Conservation (phyloP, 192 early-diverging fungal genomes). For the Coemansia sp. region DNA sequence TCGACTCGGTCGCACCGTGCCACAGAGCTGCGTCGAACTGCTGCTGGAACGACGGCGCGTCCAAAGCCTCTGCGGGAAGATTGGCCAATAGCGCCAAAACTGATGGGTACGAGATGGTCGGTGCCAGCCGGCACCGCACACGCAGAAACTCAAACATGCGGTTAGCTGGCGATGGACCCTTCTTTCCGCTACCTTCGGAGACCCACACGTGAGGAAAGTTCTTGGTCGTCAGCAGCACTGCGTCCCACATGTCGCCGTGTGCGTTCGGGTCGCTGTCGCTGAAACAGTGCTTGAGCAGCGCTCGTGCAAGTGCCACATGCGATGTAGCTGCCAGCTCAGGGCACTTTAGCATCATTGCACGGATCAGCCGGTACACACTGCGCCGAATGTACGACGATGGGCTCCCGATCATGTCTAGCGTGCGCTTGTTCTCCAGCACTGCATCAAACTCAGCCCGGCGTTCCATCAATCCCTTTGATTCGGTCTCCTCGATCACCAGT, state of each 20-base stretch:
- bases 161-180: slow-evolving; percentile 53
- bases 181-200: slow-evolving; percentile 14
- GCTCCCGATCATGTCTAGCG: slow-evolving; percentile 19
- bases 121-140: slow-evolving; percentile 64
- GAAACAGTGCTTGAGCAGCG: slow-evolving; percentile 68
- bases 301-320: slow-evolving; percentile 54
- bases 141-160: slow-evolving; percentile 72
- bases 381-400: slow-evolving; percentile 37
- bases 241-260: slow-evolving; percentile 85
- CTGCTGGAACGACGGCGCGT: slow-evolving; percentile 32
- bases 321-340: slow-evolving; percentile 48
- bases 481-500: slow-evolving; percentile 36
- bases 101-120: slow-evolving; percentile 69
- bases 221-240: slow-evolving; percentile 76
- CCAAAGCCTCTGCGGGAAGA: slow-evolving; percentile 52
- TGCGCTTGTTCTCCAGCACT: slow-evolving; percentile 15
- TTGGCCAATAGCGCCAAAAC: slow-evolving; percentile 71
- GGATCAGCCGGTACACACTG: slow-evolving; percentile 37
- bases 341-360: slow-evolving; percentile 31
- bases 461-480: slow-evolving; percentile 13
- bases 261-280: slow-evolving; percentile 69
- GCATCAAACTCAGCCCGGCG: slow-evolving; percentile 39
- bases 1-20: slow-evolving; percentile 17
- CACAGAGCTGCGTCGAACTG: slow-evolving; percentile 38
- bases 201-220: slow-evolving; percentile 66